Evolutionary conservation across 1,139 yeast genomes (phyloP), one percentile per base, ranked within the genome.

Genomic region (Kurtzmaniella quercitrusa): DNA sequence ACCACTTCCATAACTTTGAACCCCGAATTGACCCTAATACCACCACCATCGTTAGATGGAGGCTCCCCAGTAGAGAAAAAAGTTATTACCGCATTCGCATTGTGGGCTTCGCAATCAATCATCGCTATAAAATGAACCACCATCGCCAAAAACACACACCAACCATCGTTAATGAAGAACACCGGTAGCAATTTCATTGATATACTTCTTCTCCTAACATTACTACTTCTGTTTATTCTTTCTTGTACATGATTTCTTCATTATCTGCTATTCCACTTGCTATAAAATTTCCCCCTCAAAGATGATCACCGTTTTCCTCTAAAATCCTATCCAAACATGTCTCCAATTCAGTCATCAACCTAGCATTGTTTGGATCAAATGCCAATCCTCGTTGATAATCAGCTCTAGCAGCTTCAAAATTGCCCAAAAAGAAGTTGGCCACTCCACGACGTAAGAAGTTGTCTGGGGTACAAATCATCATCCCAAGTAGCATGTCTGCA

Each of bases 371-470:
- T 36, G 84, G 82, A 47, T 71, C 79, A 54, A 83, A 75, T 2
- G 85, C 72, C 47, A 87, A 68, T 0, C 96, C 98, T 55, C 95
- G 75, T 60, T 84, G 88, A 55, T 86, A 78, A 51, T 82, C 87
- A 12, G 82, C 80, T 53, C 82, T 80, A 2, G 97, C 94, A 25
- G 79, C 85, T 41, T 76, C 79, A 51, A 79, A 75, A 59, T 82
- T 82, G 3, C 87, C 89, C 60, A 91, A 70, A 51, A 83, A 81
- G 58, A 71, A 70, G 54, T 82, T 73, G 47, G 93, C 84, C 44
- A 85, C 82, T 2, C 95, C 95, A 57, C 88, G 79, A 66, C 98
- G 79, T 52, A 85, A 77, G 58, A 86, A 87, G 59, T 88, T 85
- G 50, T 87, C 94, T 10, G 96, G 84, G 14, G 82, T 76, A 42